A percentile compares a stretch with the other conserved stretches of the same genome.
phyloP scores from a whole-genome alignment of 2,329 filamentous ascomycete genomes.

The Parastagonospora avenae region DNA sequence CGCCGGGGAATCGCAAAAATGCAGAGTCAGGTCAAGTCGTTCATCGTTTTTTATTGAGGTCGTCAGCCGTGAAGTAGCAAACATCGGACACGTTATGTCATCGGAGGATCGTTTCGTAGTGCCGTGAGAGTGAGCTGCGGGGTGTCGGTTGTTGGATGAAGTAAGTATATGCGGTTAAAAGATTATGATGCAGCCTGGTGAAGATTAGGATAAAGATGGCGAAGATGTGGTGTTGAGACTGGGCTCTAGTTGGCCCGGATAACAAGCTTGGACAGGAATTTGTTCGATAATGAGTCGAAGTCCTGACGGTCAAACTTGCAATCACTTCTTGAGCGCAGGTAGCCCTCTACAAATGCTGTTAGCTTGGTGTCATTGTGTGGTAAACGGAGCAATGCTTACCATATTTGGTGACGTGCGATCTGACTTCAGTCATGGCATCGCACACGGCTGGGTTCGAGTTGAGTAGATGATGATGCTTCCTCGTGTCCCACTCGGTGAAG shows the following conservation, averaged over 20 bases:
- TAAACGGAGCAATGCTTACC: conserved; percentile 63
- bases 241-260: conserved; percentile 80
- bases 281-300: conserved; percentile 95
- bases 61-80: conserved; percentile 42
- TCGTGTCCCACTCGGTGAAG: conserved; percentile 92
- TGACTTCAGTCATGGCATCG: conserved; percentile 94
- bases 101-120: conserved; percentile 18
- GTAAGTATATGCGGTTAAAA: conserved; percentile 18
- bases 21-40: conserved; percentile 30
- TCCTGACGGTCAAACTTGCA: conserved; percentile 88
- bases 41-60: conserved; percentile 39
- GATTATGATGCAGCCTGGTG: conserved; percentile 23
- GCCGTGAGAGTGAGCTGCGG: conserved; percentile 33
- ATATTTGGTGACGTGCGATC: conserved; percentile 89
- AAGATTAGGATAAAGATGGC: conserved; percentile 17
- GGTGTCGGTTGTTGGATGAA: conserved; percentile 34
- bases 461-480: conserved; percentile 86
- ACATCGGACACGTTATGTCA: conserved; percentile 39
- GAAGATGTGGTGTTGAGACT: conserved; percentile 6
- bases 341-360: conserved; percentile 70
- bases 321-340: conserved; percentile 78
- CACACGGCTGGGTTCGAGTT: conserved; percentile 92
- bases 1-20: conserved; percentile 46
- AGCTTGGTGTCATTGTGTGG: conserved; percentile 39
- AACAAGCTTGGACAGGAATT: conserved; percentile 94